Evolutionary conservation across 306 rosid species (phyloP).

Genomic region (Casuarina equisetifolia): DNA sequence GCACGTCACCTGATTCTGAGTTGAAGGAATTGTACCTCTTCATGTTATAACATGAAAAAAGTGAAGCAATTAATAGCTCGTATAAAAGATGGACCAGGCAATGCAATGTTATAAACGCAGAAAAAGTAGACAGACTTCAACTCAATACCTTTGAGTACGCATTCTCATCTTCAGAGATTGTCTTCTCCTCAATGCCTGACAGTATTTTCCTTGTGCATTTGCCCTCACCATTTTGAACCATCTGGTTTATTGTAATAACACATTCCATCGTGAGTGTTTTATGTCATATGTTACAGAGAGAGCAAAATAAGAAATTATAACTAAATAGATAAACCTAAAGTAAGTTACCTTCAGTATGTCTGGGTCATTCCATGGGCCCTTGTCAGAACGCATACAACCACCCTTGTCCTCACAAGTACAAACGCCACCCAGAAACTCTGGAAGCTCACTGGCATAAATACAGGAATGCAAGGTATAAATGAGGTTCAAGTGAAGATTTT

Average conservation of each 20-base stretch:
- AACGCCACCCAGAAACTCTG: constrained; percentile 87
- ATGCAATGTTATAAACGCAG: neutral
- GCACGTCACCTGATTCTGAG: constrained; percentile 40
- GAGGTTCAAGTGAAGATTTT: constrained; percentile 14
- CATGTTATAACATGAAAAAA: constrained; percentile 10
- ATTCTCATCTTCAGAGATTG: constrained; percentile 55
- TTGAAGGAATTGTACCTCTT: constrained; percentile 50
- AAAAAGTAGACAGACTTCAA: neutral
- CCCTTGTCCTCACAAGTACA: constrained; percentile 93
- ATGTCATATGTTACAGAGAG: neutral
- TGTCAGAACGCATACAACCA: constrained; percentile 94
- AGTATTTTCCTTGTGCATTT: constrained; percentile 46
- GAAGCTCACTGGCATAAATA: constrained; percentile 69
- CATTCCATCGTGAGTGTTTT: constrained; percentile 15
- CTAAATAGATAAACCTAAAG: neutral
- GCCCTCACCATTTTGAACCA: constrained; percentile 80
- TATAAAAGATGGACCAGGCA: neutral
- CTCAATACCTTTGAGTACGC: constrained; percentile 40
- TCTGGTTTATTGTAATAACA: constrained; percentile 47
- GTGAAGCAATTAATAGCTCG: neutral
- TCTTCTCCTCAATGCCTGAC: constrained; percentile 59
- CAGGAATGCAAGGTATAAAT: constrained; percentile 16
- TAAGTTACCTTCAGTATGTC: constrained; percentile 69
- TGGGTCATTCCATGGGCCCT: constrained; percentile 97
- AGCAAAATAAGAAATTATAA: neutral